These are phyloP conservation scores for Globisporangium parvum DNA, from an alignment of 352 stramenopile species.

Conservation along the genomic window DNA sequence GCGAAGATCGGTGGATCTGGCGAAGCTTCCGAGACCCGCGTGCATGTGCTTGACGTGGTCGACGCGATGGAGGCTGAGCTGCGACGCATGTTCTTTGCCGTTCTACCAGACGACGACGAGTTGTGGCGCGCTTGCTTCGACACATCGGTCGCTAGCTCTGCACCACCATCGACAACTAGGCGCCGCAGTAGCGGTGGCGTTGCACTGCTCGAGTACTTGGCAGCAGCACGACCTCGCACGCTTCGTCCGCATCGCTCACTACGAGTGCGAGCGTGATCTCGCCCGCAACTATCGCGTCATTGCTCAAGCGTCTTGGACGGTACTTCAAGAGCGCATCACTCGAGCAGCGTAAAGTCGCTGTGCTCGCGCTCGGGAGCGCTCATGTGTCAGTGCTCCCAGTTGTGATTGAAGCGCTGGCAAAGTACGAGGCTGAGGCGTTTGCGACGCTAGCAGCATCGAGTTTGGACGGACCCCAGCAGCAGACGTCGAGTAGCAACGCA, in stretches of 20 bases:
- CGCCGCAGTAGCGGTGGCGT: not conserved
- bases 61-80: slow-evolving; percentile 23
- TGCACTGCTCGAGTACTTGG: slow-evolving; percentile 7
- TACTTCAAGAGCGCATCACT: slow-evolving; percentile 55
- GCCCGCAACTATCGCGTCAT: slow-evolving; percentile 25
- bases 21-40: not conserved
- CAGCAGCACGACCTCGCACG: not conserved
- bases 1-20: not conserved
- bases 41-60: slow-evolving; percentile 16
- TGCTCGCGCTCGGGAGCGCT: slow-evolving; percentile 46
- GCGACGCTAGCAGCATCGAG: not conserved
- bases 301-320: slow-evolving; percentile 44
- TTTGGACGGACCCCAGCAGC: not conserved
- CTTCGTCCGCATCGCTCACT: not conserved
- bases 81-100: slow-evolving; percentile 24
- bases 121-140: not conserved
- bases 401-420: slow-evolving; percentile 43
- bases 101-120: slow-evolving; percentile 10
- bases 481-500: not conserved
- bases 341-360: slow-evolving; percentile 44
- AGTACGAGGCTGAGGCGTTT: slow-evolving; percentile 55
- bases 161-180: too few relatives aligned
- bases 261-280: slow-evolving; percentile 23
- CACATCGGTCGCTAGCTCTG: too few relatives aligned
- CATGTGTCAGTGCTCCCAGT: slow-evolving; percentile 26